Conservation (phyloP, 2,329 filamentous ascomycete genomes). For the Colletotrichum acutatum region DNA sequence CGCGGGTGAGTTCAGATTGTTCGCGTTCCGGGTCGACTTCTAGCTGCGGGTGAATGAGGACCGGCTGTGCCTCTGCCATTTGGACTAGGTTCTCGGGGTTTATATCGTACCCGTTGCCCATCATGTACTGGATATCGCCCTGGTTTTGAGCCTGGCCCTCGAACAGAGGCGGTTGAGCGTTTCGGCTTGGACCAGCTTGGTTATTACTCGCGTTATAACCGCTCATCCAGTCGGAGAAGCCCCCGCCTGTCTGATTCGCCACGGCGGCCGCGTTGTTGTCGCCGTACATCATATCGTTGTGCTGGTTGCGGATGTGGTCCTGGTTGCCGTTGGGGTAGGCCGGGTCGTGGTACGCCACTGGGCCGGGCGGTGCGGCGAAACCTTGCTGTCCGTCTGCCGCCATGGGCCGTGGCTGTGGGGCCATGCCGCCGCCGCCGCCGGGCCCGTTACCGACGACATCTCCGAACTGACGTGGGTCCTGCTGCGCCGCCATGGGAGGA, state of each 20-base stretch:
- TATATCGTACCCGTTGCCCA: neutral
- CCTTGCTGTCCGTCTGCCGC: neutral
- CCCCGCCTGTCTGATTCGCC: slow-evolving; percentile 1
- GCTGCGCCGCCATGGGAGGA: neutral
- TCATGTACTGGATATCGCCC: slow-evolving; percentile 8
- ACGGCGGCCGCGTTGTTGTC: slow-evolving; percentile 16
- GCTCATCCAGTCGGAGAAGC: slow-evolving; percentile 12
- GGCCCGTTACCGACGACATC: neutral
- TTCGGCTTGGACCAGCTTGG: neutral
- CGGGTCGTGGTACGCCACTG: neutral
- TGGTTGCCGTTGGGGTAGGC: neutral
- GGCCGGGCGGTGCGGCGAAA: neutral
- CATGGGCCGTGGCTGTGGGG: neutral
- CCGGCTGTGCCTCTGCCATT: neutral
- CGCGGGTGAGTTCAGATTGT: neutral
- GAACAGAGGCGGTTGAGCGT: neutral
- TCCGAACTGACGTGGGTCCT: neutral
- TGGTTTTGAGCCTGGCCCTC: slow-evolving; percentile 3
- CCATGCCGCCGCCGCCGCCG: no score
- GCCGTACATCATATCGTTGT: neutral
- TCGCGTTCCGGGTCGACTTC: neutral
- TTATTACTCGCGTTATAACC: neutral
- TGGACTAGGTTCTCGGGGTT: neutral
- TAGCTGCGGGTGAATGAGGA: neutral
- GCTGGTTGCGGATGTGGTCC: neutral